These are phyloP conservation scores for Penicillium diatomitis DNA, from an alignment of 495 filamentous ascomycete genomes.

Conservation along the genomic window DNA sequence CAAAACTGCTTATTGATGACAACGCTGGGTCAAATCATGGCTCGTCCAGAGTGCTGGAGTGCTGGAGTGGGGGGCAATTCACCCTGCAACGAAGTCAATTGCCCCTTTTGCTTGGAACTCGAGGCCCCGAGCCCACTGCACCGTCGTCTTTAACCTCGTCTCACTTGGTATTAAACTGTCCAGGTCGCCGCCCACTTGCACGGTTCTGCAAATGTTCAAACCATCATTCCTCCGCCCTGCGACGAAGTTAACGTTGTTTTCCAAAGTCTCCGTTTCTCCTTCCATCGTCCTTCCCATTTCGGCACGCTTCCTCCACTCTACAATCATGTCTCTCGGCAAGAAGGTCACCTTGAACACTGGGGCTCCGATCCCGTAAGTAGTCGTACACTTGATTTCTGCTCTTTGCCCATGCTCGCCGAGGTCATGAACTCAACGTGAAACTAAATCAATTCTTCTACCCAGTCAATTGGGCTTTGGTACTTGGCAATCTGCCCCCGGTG, in stretches of 20 bases:
- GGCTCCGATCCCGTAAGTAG: slow-evolving; percentile 33
- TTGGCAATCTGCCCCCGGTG: slow-evolving; percentile 45
- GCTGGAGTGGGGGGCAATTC: no score
- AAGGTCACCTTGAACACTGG: slow-evolving; percentile 37
- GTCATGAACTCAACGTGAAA: background rate
- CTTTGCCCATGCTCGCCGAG: background rate
- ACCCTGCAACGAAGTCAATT: no score
- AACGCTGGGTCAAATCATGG: no score
- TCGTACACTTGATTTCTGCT: background rate
- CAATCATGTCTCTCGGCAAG: slow-evolving; percentile 40
- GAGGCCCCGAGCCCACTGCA: no score
- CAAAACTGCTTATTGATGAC: no score
- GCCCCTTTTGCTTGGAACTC: no score
- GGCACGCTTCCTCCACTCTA: background rate
- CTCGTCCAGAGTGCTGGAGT: no score
- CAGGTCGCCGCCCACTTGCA: background rate
- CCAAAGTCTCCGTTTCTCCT: background rate
- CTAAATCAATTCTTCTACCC: background rate
- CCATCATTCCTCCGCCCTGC: background rate
- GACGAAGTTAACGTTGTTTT: no score
- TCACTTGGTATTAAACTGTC: no score
- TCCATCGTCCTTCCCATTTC: background rate
- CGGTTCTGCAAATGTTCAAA: background rate
- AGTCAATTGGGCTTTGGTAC: slow-evolving; percentile 46
- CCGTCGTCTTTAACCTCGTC: no score